Percentiles rank a stretch among this genome's conserved stretches.
Evolutionary conservation across 2,329 filamentous ascomycete genomes (phyloP).

Genomic region (Fusarium mundagurra): DNA sequence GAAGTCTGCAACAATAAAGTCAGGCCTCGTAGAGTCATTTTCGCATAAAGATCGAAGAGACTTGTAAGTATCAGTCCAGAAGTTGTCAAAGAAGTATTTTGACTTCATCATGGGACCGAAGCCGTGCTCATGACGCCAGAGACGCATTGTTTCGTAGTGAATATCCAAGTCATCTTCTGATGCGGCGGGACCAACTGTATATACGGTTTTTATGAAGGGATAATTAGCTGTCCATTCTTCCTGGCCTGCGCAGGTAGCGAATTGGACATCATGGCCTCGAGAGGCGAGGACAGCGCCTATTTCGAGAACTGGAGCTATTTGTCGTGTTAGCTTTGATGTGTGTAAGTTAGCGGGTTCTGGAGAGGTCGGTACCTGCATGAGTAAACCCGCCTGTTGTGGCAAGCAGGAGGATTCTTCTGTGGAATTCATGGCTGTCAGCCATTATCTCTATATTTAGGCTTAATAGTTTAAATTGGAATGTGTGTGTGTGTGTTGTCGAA

Average conservation of each 20-base stretch:
- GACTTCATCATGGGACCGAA: slow-evolving; percentile 46
- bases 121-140: slow-evolving; percentile 47
- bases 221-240: slow-evolving; percentile 47
- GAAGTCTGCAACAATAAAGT: slow-evolving; percentile 56
- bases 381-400: slow-evolving; percentile 51
- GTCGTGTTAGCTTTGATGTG: not conserved
- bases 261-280: slow-evolving; percentile 50
- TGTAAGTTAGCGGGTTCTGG: not conserved
- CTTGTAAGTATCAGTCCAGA: slow-evolving; percentile 47
- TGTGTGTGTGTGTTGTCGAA: slow-evolving; percentile 2
- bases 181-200: slow-evolving; percentile 46
- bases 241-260: slow-evolving; percentile 51
- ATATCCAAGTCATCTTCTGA: slow-evolving; percentile 42
- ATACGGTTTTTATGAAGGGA: slow-evolving; percentile 45
- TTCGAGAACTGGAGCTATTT: slow-evolving; percentile 49
- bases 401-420: slow-evolving; percentile 45
- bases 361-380: slow-evolving; percentile 42
- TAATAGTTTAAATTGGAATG: slow-evolving; percentile 16
- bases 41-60: slow-evolving; percentile 26
- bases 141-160: slow-evolving; percentile 50
- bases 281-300: slow-evolving; percentile 47
- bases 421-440: slow-evolving; percentile 15
- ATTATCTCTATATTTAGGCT: slow-evolving; percentile 13
- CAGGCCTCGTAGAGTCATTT: slow-evolving; percentile 43
- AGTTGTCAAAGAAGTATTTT: slow-evolving; percentile 52